Percentiles rank a stretch among this genome's conserved stretches.
These are phyloP conservation scores for Termitomyces sp. DNA, from an alignment of 768 basidiomycete species.

Conservation along the genomic window DNA sequence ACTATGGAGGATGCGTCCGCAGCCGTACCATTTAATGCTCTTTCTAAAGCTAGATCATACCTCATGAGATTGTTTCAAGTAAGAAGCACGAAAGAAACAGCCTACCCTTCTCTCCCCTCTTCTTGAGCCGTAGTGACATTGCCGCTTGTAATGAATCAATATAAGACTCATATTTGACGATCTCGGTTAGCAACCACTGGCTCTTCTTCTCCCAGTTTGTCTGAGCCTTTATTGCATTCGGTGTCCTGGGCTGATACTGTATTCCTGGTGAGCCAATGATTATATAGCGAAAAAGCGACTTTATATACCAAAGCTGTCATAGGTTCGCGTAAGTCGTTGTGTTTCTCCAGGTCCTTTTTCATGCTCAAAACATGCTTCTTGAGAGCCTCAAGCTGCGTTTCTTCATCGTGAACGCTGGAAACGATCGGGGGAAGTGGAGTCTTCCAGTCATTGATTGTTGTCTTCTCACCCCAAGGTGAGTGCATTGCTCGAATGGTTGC, in stretches of 20 bases:
- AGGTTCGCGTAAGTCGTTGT: constrained; percentile 80
- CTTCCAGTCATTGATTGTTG: constrained; percentile 91
- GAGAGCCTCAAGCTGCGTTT: constrained; percentile 87
- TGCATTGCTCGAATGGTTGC: constrained; percentile 62
- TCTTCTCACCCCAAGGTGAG: constrained; percentile 78
- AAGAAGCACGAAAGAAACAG: not conserved
- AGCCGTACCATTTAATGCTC: constrained; percentile 32
- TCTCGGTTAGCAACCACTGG: constrained; percentile 85
- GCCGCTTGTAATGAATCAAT: constrained; percentile 85
- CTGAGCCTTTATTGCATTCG: constrained; percentile 72
- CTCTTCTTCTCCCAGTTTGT: constrained; percentile 94
- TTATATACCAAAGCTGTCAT: constrained; percentile 73
- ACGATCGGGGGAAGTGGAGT: constrained; percentile 83
- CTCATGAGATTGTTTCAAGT: not conserved
- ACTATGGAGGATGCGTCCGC: constrained; percentile 24
- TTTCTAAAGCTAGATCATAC: constrained; percentile 28
- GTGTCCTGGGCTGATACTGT: constrained; percentile 80
- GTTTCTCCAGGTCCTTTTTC: constrained; percentile 76
- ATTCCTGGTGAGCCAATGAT: constrained; percentile 11
- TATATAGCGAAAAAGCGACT: not conserved
- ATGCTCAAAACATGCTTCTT: constrained; percentile 76
- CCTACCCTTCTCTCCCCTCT: constrained; percentile 80
- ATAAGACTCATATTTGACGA: constrained; percentile 95
- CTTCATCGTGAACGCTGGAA: constrained; percentile 86
- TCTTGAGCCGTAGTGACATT: constrained; percentile 83